A percentile compares a stretch with the other conserved stretches of the same genome.
phyloP scores from a whole-genome alignment of 2,329 filamentous ascomycete species.

The Nigrospora sphaerica region DNA sequence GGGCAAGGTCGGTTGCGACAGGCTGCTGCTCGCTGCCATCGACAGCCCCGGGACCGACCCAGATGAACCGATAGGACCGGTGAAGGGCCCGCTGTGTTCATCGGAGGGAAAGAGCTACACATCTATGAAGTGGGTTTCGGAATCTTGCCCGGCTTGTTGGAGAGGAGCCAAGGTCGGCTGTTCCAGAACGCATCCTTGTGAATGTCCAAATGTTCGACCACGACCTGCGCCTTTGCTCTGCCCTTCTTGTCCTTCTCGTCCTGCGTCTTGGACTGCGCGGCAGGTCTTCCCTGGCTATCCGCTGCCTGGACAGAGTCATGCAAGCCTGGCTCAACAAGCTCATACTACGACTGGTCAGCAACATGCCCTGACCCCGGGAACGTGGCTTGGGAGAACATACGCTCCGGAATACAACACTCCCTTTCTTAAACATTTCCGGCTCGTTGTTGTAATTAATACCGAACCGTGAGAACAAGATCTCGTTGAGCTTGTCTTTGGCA shows the following conservation, averaged over 20 bases:
- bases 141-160: slow-evolving; percentile 64
- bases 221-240: slow-evolving; percentile 70
- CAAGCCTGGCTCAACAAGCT: slow-evolving; percentile 54
- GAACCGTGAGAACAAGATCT: slow-evolving; percentile 85
- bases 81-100: no score
- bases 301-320: slow-evolving; percentile 38
- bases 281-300: slow-evolving; percentile 43
- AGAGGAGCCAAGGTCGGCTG: slow-evolving; percentile 74
- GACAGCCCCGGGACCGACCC: no score
- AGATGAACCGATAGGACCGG: no score
- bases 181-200: slow-evolving; percentile 96
- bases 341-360: slow-evolving; percentile 47
- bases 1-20: no score
- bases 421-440: slow-evolving; percentile 85
- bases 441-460: slow-evolving; percentile 98
- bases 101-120: not conserved
- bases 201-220: slow-evolving; percentile 83
- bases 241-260: slow-evolving; percentile 76
- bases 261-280: slow-evolving; percentile 67
- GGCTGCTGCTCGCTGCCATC: no score
- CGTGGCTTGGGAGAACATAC: slow-evolving; percentile 34
- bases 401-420: slow-evolving; percentile 81
- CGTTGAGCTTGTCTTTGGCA: slow-evolving; percentile 77
- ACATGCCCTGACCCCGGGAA: not conserved
- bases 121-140: slow-evolving; percentile 46